Base-by-base conservation (phyloP, 2,329 filamentous ascomycete genomes). In the Cryoendolithus antarcticus region DNA sequence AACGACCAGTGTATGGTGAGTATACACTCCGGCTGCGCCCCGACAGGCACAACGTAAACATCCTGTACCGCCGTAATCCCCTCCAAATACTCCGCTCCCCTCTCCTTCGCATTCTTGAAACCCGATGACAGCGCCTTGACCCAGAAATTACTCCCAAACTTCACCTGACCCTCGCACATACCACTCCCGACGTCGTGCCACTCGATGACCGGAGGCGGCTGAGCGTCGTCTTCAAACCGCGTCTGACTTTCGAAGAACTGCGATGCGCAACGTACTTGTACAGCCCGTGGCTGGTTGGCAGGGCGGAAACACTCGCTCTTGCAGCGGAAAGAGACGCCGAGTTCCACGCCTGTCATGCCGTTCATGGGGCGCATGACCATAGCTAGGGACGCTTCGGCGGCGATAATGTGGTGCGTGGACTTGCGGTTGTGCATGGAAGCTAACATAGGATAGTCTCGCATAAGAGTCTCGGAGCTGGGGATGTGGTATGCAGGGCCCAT, bases 131-230 rank as follows among this genome's bases (percentile, higher is more conserved):
- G 55, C 28, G 54, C 55, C 9, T 49, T 49, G 1, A 60, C 65
- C 65, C 65, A 69, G 42, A 67, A 68, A 2, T 47, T 52, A 35
- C 62, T 64, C 2, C 63, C 62, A 37, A 69, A 68, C 48, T 50
- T 58, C 41, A 47, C 49, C 45, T 41, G 60, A 37, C 32, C 52
- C 34, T 41, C 55, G 45, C 40, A 41, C 43, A 35, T 54, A 49
- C 19, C 21, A 21, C 21, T 15, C 6, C 29, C 33, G 24, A 27
- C 24, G 7, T 27, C 24, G 7, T 27, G 24, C 24, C 24, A 27
- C 7, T 27, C 24, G 24, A 27, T 27, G 24, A 27, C 24, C 7
- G 24, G 24, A 27, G 24, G 24, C 5, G 24, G 24, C 24, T 27
- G 24, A 27, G 24, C 5, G 29, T 53, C 48, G 34, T 51, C 52